A percentile compares a stretch with the other conserved stretches of the same genome.
Evolutionary conservation across 495 filamentous ascomycete genomes (phyloP).

Genomic region (Hypoxylon trugodes): DNA sequence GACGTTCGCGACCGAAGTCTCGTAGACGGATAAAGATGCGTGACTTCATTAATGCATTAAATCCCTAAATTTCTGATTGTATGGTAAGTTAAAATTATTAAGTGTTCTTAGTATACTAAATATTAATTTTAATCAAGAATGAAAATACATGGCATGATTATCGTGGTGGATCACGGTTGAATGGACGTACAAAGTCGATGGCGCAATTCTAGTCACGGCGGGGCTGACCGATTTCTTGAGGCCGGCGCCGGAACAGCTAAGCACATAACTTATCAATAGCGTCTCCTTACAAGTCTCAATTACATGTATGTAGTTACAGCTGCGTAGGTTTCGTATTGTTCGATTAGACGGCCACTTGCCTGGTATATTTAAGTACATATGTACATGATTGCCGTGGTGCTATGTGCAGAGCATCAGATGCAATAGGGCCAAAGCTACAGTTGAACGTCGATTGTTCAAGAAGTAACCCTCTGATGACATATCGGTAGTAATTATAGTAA

Average conservation of each 20-base stretch:
- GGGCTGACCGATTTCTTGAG: conserved; percentile 16
- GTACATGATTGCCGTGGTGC: background rate
- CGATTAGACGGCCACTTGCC: background rate
- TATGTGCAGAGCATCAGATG: too few species aligned
- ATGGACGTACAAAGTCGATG: conserved; percentile 6
- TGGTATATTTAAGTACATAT: background rate
- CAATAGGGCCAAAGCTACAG: background rate
- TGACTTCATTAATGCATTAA: too few species aligned
- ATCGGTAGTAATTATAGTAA: too few species aligned
- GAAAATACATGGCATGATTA: conserved; percentile 9
- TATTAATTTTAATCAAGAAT: conserved; percentile 1
- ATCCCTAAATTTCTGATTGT: too few species aligned
- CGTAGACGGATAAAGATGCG: too few species aligned
- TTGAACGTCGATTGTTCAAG: too few species aligned
- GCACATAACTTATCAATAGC: background rate
- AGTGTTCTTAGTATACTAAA: background rate
- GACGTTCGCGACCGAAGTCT: too few species aligned
- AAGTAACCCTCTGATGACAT: too few species aligned
- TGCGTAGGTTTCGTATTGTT: too few species aligned
- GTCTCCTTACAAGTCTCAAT: background rate
- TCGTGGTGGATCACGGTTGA: background rate
- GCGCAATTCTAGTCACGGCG: conserved; percentile 23
- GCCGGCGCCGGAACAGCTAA: conserved; percentile 14
- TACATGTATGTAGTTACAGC: background rate
- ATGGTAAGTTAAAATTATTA: too few species aligned